Base-by-base conservation (phyloP, 768 basidiomycete species). In the Suillus brevipes region DNA sequence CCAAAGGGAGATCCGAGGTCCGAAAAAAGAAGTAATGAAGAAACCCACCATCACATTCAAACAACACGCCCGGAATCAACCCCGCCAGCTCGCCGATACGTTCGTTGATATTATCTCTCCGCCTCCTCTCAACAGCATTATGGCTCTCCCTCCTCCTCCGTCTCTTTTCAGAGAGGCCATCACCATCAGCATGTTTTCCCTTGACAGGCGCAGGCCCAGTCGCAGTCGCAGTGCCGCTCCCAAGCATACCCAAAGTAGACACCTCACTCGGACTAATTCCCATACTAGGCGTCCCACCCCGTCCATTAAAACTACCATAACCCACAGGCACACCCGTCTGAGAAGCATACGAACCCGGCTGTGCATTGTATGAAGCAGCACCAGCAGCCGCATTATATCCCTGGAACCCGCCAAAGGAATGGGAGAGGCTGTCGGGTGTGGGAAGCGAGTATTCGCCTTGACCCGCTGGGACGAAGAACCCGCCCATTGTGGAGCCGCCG, bases 51-150 rank as follows among this genome's bases (percentile, higher is more conserved):
- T 80, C 80, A 60, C 83, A 79, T 53, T 94, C 92, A 47, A 95
- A 81, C 78, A 95, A 83, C 70, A 89, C 89, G 74, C 94, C 94
- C 1, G 95, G 95, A 66, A 97, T 90, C 53, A 97, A 82, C 25
- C 90, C 90, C 23, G 95, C 91, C 1, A 97, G 85, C 75, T 97
- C 95, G 45, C 86, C 85, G 69, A 97, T 97, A 77, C 94, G 93
- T 79, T 97, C 95, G 77, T 97, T 97, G 75, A 97, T 97, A 75
- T 95, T 96, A 73, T 97, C 95, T 57, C 95, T 76, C 65, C 95
- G 72, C 34, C 95, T 78, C 20, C 95, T 81, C 80, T 97, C 95
- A 68, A 97, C 95, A 2, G 94, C 94, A 70, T 97, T 97, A 74
- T 97, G 95, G 9, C 87, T 89, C 77, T 96, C 95, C 65, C 95